Evolutionary conservation across 129 eudicot species (phyloP).

Genomic region (Helichrysum umbraculigerum): DNA sequence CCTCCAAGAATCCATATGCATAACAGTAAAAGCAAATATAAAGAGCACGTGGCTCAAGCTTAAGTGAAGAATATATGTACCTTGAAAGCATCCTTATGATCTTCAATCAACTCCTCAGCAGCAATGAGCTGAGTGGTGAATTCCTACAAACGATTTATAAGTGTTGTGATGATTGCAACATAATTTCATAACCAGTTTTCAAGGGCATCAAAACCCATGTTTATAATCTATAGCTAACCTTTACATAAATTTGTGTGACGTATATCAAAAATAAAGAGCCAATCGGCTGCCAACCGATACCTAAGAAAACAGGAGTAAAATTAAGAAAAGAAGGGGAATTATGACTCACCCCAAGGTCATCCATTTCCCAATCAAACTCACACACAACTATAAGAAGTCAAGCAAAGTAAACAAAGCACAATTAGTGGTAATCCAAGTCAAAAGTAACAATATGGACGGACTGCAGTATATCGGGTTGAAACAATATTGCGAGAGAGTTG

Average conservation of each 20-base stretch:
- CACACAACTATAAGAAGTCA: slow-evolving; percentile 48
- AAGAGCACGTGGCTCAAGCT: neutral
- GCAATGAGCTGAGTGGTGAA: slow-evolving; percentile 60
- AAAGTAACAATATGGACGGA: neutral
- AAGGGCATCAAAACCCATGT: neutral
- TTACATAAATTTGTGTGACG: neutral
- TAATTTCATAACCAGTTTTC: neutral
- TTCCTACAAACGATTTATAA: slow-evolving; percentile 49
- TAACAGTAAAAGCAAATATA: too few species aligned
- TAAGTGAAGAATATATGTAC: slow-evolving; percentile 36
- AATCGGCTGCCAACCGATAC: neutral
- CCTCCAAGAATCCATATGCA: too few species aligned
- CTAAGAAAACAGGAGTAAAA: neutral
- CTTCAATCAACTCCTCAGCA: slow-evolving; percentile 65
- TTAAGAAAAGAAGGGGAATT: neutral
- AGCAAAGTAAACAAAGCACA: slow-evolving; percentile 4
- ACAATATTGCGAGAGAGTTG: neutral
- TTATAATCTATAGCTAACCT: neutral
- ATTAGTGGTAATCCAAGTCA: slow-evolving; percentile 8
- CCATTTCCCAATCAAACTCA: slow-evolving; percentile 87
- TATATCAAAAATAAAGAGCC: neutral
- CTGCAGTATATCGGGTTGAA: neutral
- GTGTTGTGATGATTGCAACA: neutral
- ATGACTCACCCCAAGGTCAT: slow-evolving; percentile 72
- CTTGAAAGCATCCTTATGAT: slow-evolving; percentile 82